phyloP scores from a whole-genome alignment of 2,329 filamentous ascomycete species.

The Colletotrichum sojae region DNA sequence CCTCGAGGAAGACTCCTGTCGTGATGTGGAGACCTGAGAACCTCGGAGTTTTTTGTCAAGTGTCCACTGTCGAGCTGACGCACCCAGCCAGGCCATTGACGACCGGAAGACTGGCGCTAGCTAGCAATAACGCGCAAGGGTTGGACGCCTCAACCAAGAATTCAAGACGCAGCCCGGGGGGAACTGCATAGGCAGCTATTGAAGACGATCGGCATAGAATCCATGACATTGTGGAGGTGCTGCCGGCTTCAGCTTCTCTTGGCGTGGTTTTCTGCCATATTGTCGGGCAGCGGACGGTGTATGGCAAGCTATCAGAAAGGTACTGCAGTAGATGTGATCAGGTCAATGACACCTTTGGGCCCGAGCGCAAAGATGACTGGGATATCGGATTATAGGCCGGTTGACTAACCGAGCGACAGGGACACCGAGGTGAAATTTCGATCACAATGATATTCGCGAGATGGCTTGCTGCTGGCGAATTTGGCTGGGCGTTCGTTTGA shows the following conservation, averaged over 20 bases:
- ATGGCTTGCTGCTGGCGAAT: conserved; percentile 3
- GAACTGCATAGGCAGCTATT: conserved; percentile 12
- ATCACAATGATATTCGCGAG: background rate
- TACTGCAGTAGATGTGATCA: background rate
- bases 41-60: no score
- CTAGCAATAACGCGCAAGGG: no score
- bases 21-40: background rate
- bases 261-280: conserved; percentile 29
- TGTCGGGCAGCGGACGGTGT: background rate
- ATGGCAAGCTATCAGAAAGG: background rate
- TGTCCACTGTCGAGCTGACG: background rate
- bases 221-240: background rate
- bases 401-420: background rate
- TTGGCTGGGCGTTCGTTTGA: conserved; percentile 9
- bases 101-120: background rate
- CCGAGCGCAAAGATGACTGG: background rate
- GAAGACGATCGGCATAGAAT: conserved; percentile 19
- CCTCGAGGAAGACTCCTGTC: background rate
- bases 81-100: background rate
- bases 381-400: background rate
- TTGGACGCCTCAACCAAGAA: background rate
- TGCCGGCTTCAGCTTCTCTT: conserved; percentile 32
- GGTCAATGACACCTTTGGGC: background rate
- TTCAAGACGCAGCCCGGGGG: background rate
- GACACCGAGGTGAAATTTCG: background rate